These are phyloP conservation scores for Begonia fuchsioides DNA, from an alignment of 306 rosid genomes.

Conservation along the genomic window DNA sequence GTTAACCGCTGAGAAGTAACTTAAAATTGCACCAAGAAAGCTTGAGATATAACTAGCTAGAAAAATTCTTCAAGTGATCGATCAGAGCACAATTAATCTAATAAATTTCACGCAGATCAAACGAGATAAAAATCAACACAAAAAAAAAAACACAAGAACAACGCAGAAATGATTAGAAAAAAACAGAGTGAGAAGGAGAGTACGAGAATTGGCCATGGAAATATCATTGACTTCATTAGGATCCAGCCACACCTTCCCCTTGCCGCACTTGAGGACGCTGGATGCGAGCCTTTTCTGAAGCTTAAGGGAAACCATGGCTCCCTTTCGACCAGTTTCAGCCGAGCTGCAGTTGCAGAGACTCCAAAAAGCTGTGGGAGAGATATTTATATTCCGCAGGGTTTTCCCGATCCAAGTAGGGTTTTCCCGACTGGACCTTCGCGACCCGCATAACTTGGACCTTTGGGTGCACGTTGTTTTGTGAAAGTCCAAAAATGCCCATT, in stretches of 20 bases:
- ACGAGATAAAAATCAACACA: background rate
- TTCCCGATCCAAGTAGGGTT: background rate
- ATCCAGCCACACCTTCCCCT: conserved; percentile 90
- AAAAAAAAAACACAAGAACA: background rate
- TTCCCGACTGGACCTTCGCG: background rate
- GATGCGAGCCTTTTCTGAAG: conserved; percentile 83
- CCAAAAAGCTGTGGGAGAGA: background rate
- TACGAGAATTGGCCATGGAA: conserved; percentile 95
- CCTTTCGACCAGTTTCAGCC: conserved; percentile 4
- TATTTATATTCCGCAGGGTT: too few relatives aligned
- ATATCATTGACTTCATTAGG: conserved; percentile 82
- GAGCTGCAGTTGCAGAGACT: conserved; percentile 1
- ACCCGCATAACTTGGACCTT: too few relatives aligned
- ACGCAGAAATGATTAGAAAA: background rate
- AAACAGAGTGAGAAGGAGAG: background rate
- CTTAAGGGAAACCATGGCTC: conserved; percentile 67
- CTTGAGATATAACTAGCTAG: too few relatives aligned
- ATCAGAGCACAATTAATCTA: too few relatives aligned
- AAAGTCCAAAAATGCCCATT: too few relatives aligned
- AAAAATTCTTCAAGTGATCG: too few relatives aligned
- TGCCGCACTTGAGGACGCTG: conserved; percentile 82
- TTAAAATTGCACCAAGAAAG: too few relatives aligned
- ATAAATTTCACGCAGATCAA: background rate
- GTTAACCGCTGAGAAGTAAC: too few relatives aligned
- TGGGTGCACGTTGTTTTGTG: too few relatives aligned